These are phyloP conservation scores for Carnegiea gigantea DNA, from an alignment of 179 eudicot genomes.

Conservation along the genomic window DNA sequence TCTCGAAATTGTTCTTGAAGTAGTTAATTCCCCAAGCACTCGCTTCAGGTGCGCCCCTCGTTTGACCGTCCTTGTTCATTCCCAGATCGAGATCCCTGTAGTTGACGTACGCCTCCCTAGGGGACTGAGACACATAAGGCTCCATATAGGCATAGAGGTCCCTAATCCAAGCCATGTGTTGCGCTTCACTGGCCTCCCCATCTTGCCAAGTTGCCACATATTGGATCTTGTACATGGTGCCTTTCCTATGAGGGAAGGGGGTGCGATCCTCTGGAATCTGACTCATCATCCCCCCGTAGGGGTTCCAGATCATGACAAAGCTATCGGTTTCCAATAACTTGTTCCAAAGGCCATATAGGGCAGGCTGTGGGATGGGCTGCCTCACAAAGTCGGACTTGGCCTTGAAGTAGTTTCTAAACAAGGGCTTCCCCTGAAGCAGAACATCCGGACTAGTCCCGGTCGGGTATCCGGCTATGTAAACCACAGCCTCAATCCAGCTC, in stretches of 20 bases:
- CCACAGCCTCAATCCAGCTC: slow-evolving; percentile 58
- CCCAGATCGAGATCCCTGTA: slow-evolving; percentile 60
- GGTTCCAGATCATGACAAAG: slow-evolving; percentile 47
- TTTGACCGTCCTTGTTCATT: slow-evolving; percentile 34
- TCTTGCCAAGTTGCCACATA: slow-evolving; percentile 44
- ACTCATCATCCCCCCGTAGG: slow-evolving; percentile 66
- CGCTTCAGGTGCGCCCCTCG: slow-evolving; percentile 30
- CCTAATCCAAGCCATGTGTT: slow-evolving; percentile 44
- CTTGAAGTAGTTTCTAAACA: slow-evolving; percentile 49
- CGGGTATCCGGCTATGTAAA: slow-evolving; percentile 48
- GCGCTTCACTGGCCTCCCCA: slow-evolving; percentile 19
- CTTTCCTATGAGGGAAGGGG: slow-evolving; percentile 67
- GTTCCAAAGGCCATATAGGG: slow-evolving; percentile 51
- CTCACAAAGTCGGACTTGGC: slow-evolving; percentile 57
- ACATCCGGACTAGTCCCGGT: slow-evolving; percentile 38
- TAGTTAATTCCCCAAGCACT: slow-evolving; percentile 48
- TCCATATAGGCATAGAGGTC: slow-evolving; percentile 50
- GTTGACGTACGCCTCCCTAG: slow-evolving; percentile 59
- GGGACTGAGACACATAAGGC: slow-evolving; percentile 46
- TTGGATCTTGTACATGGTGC: slow-evolving; percentile 42
- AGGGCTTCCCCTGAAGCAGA: slow-evolving; percentile 48
- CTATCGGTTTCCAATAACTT: slow-evolving; percentile 33
- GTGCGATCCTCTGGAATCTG: slow-evolving; percentile 42
- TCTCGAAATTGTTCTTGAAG: slow-evolving; percentile 41
- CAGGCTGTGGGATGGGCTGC: slow-evolving; percentile 38